Evolutionary conservation across 495 filamentous ascomycete genomes (phyloP), one percentile per base, ranked within the genome.

Genomic region (Penicillium pancosmium): DNA sequence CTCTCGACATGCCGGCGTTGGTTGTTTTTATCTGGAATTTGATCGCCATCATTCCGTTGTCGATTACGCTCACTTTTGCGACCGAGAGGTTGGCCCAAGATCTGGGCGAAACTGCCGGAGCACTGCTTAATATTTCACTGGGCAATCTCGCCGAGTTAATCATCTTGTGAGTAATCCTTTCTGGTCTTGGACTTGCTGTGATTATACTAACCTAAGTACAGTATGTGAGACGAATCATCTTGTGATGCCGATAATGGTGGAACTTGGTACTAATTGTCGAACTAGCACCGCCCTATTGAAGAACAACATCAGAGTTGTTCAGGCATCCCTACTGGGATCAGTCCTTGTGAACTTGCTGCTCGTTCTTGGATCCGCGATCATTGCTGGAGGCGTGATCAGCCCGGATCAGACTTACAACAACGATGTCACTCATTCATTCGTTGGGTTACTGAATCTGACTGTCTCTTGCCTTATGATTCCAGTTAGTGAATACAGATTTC

Each of bases 61-160:
- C 66, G 1, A 54, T 62, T 25, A 59, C 56, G 1, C 57, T 70
- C 11, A 68, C 58, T 23, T 54, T 61, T 57, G 66, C 68, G 54
- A 70, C 68, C 11, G 68, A 70, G 55, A 49, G 50, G 35, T 43
- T 71, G 4, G 46, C 63, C 9, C 35, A 43, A 8, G 56, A 61
- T 31, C 35, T 65, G 46, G 68, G 68, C 16, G 64, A 63, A 48
- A 65, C 67, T 11, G 48, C 57, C 15, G 68, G 68, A 27, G 68
- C 60, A 19, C 48, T 71, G 18, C 50, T 71, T 47, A 68, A 68
- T 48, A 59, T 59, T 40, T 61, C 55, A 25, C 57, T 67, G 31
- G 66, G 66, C 2, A 68, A 68, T 49, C 50, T 57, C 27, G 64
- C 57, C n/a, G 66, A 68, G 35, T 50, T 68, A 27, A 68, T 68